Percentiles rank a stretch among this genome's conserved stretches.
Evolutionary conservation across 768 basidiomycete species (phyloP).

Genomic region (Trametes elegans): DNA sequence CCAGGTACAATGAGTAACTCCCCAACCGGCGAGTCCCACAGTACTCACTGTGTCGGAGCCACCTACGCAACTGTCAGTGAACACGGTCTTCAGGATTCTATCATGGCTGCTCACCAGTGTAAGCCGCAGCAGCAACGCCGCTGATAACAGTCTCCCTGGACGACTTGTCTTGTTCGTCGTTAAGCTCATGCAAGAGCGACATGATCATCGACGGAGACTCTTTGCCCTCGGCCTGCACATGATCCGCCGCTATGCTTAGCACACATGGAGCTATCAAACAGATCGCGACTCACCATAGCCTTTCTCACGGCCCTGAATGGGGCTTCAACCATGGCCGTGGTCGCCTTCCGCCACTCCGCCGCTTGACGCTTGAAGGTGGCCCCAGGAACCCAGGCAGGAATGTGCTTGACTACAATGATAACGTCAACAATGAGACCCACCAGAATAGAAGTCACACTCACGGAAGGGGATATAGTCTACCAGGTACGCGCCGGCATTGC

Average conservation of each 20-base stretch:
- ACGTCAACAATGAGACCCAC: background rate
- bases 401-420: constrained; percentile 17
- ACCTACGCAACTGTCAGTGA: constrained; percentile 1
- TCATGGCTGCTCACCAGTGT: constrained; percentile 17
- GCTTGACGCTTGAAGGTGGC: constrained; percentile 27
- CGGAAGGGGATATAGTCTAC: constrained; percentile 41
- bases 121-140: constrained; percentile 21
- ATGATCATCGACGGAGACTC: constrained; percentile 19
- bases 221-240: constrained; percentile 17
- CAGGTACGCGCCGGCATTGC: constrained; percentile 42
- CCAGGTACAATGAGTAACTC: background rate
- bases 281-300: constrained; percentile 19
- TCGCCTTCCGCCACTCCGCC: constrained; percentile 17
- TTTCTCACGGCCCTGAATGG: constrained; percentile 25
- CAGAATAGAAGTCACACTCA: constrained; percentile 16
- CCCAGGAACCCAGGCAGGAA: constrained; percentile 30
- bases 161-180: constrained; percentile 15
- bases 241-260: background rate
- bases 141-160: constrained; percentile 18
- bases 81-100: background rate
- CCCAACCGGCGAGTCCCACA: background rate
- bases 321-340: constrained; percentile 19
- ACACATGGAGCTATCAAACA: background rate
- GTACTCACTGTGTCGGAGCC: constrained; percentile 22
- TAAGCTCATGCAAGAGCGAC: constrained; percentile 10